A percentile compares a stretch with the other conserved stretches of the same genome.
Evolutionary conservation across 495 filamentous ascomycete species (phyloP).

Genomic region (Trichoderma asperelloides): DNA sequence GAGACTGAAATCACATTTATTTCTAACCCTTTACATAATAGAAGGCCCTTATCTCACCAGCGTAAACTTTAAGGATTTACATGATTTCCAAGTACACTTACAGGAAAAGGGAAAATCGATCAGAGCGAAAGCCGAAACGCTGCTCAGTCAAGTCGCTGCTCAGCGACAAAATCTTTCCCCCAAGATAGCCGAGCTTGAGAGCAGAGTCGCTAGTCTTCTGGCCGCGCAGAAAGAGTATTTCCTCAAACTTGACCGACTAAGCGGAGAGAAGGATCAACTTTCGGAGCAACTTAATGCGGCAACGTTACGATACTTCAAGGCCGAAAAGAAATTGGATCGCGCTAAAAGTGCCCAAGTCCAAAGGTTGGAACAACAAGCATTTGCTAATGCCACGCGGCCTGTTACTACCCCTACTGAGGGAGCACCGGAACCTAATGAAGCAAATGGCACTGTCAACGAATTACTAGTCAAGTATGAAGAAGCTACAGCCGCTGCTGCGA

Average conservation of each 20-base stretch:
- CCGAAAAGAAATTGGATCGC: slow-evolving; percentile 87
- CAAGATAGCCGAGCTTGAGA: slow-evolving; percentile 64
- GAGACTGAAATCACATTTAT: not conserved
- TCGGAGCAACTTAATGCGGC: slow-evolving; percentile 77
- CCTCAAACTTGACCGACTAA: slow-evolving; percentile 64
- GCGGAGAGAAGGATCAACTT: slow-evolving; percentile 72
- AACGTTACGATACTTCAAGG: slow-evolving; percentile 83
- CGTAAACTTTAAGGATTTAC: slow-evolving; percentile 53
- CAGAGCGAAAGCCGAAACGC: slow-evolving; percentile 30
- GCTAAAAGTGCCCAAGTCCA: slow-evolving; percentile 79
- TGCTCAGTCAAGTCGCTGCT: slow-evolving; percentile 33
- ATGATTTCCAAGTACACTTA: slow-evolving; percentile 72
- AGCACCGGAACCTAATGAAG: slow-evolving; percentile 44
- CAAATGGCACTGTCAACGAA: slow-evolving; percentile 50
- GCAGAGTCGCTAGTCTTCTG: slow-evolving; percentile 61
- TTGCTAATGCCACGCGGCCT: slow-evolving; percentile 48
- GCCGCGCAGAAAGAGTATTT: slow-evolving; percentile 73
- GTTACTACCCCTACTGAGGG: slow-evolving; percentile 45
- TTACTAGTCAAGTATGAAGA: slow-evolving; percentile 54
- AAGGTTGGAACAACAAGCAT: slow-evolving; percentile 84
- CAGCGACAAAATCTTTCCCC: slow-evolving; percentile 41
- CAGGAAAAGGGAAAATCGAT: slow-evolving; percentile 43
- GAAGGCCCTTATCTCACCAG: slow-evolving; percentile 47
- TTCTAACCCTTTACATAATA: slow-evolving; percentile 16
- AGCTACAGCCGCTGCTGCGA: slow-evolving; percentile 60